Conservation (phyloP, 2,329 filamentous ascomycete genomes). For the Aphanocladium album region DNA sequence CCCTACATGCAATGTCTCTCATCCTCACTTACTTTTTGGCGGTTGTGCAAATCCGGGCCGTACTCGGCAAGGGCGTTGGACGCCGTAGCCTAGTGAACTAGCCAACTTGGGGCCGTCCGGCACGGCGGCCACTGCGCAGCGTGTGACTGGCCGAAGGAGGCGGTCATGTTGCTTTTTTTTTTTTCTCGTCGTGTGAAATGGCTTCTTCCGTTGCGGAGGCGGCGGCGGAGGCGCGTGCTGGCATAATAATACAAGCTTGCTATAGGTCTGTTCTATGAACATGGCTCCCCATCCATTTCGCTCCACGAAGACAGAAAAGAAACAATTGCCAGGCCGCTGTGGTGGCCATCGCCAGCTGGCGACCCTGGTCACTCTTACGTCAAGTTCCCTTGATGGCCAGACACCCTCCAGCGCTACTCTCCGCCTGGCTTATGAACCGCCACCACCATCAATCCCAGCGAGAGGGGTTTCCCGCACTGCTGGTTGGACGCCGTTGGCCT, state of each 20-base stretch:
- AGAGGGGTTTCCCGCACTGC: not conserved
- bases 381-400: not conserved
- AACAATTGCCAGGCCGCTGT: not conserved
- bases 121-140: not conserved
- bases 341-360: not conserved
- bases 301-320: not conserved
- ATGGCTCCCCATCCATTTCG: not conserved
- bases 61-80: slow-evolving; percentile 4
- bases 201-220: not conserved
- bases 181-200: not conserved
- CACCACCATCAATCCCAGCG: not conserved
- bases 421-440: slow-evolving; percentile 3
- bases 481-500: not conserved
- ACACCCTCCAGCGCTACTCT: slow-evolving; percentile 6
- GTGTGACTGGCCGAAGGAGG: not conserved
- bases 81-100: not conserved
- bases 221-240: not conserved
- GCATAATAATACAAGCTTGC: not conserved
- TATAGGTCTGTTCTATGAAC: not conserved
- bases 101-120: not conserved
- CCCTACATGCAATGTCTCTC: not conserved
- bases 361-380: not conserved
- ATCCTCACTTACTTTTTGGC: not conserved
- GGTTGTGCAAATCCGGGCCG: slow-evolving; percentile 1
- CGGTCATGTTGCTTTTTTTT: not conserved